Evolutionary conservation across 371 early-diverging fungal genomes (phyloP).

Genomic region (Nematocida parisii): DNA sequence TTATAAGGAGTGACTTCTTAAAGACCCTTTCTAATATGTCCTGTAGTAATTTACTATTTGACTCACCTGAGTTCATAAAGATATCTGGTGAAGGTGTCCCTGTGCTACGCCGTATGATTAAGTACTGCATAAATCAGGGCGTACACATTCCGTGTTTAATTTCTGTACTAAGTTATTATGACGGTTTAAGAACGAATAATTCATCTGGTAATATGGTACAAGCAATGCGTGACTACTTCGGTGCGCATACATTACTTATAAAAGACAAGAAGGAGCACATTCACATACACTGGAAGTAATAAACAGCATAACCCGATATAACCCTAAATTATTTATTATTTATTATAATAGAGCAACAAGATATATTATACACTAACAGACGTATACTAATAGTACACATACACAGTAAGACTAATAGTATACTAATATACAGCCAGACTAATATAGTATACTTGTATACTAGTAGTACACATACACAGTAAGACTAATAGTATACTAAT

Average conservation of each 20-base stretch:
- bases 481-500: no score
- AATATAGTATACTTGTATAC: no score
- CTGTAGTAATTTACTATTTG: background rate
- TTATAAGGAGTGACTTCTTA: constrained; percentile 75
- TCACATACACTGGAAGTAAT: constrained; percentile 64
- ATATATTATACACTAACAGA: no score
- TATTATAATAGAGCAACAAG: no score
- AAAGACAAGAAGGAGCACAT: constrained; percentile 43
- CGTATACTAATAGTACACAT: no score
- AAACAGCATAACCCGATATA: no score
- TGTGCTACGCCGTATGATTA: constrained; percentile 78
- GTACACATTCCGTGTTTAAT: constrained; percentile 84
- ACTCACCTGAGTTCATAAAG: constrained; percentile 78
- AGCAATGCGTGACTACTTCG: constrained; percentile 93
- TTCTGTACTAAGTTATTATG: constrained; percentile 81
- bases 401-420: no score
- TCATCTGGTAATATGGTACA: constrained; percentile 92
- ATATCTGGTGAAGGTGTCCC: constrained; percentile 84
- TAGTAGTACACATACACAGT: no score
- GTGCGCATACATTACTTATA: constrained; percentile 76
- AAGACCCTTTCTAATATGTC: constrained; percentile 30
- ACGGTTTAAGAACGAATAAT: constrained; percentile 79
- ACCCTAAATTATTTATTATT: background rate
- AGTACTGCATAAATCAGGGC: constrained; percentile 77
- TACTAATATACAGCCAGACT: no score